Base-by-base conservation (phyloP, 345 rosid genomes). In the Raphanus sativus region DNA sequence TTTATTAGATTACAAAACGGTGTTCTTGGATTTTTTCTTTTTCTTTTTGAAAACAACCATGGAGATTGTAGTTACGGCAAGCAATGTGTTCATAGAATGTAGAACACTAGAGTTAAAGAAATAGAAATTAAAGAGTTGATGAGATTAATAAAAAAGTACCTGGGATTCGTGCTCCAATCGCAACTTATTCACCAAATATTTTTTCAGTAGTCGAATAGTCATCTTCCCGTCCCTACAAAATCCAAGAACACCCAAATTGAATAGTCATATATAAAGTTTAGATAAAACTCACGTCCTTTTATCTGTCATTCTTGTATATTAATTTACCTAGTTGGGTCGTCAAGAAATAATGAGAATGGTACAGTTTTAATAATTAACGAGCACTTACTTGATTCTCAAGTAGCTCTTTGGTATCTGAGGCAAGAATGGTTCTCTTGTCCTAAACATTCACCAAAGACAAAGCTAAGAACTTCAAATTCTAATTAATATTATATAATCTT, bases 381-480 rank as follows among this genome's bases (percentile, higher is more conserved):
- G 17, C 13, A 33, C 76, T 83, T 87, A 96, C 99, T 93, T 96
- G 96, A 96, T 96, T 86, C 99, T 88, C 68, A 96, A 87, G 88
- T 89, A 93, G 93, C 96, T 88, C 88, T 91, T 93, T 0, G 89
- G 89, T 86, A 96, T 90, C 74, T 93, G 99, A 60, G 97, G 99
- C 87, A 96, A 82, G 79, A 87, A 87, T 25, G 98, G 97, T 73
- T 92, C 96, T 86, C 79, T 87, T 7, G 83, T 81, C 83, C 83
- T 81, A 66, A 76, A 80, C 32, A 16, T 69, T 55, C 62, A 69
- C 38, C 74, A 62, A 63, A 56, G 5, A 50, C 9, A 69, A 64
- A 42, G 16, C 2, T 4, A 52, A 52, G 21, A 52, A 52, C 24
- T 52, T 52, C 15, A 52, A 50, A n/a, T 50, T 38, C 8, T 15